Evolutionary conservation across 2,329 filamentous ascomycete genomes (phyloP).

Genomic region (Aspergillus tubingensis): DNA sequence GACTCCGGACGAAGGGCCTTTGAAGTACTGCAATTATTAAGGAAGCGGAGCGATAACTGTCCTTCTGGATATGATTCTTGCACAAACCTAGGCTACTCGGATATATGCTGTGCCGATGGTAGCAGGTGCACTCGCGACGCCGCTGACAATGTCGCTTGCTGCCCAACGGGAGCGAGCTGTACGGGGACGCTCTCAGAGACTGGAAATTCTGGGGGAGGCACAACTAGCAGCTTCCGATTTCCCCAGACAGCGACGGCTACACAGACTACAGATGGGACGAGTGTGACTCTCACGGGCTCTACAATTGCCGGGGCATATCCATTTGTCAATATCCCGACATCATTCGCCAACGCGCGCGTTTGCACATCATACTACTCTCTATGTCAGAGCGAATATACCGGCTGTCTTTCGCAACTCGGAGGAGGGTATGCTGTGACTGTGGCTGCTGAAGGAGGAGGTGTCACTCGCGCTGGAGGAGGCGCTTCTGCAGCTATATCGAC

Average conservation of each 20-base stretch:
- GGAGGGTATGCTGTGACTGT: slow-evolving; percentile 56
- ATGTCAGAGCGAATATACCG: slow-evolving; percentile 52
- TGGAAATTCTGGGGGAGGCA: slow-evolving; percentile 22
- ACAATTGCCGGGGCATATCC: slow-evolving; percentile 56
- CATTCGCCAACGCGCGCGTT: slow-evolving; percentile 52
- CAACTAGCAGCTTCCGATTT: slow-evolving; percentile 37
- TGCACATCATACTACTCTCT: slow-evolving; percentile 58
- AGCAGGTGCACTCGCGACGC: slow-evolving; percentile 59
- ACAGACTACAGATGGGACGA: slow-evolving; percentile 28
- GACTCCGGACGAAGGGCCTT: slow-evolving; percentile 29
- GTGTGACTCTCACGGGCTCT: slow-evolving; percentile 34
- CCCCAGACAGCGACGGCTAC: slow-evolving; percentile 33
- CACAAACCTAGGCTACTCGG: slow-evolving; percentile 52
- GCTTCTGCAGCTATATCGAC: slow-evolving; percentile 46
- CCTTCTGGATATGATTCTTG: slow-evolving; percentile 56
- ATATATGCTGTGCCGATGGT: slow-evolving; percentile 57
- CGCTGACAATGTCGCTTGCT: slow-evolving; percentile 62
- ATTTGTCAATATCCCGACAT: slow-evolving; percentile 56
- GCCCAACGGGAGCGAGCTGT: slow-evolving; percentile 58
- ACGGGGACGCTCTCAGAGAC: slow-evolving; percentile 54
- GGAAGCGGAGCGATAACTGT: slow-evolving; percentile 45
- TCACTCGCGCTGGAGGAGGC: slow-evolving; percentile 50
- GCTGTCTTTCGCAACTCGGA: slow-evolving; percentile 49
- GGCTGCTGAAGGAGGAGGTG: slow-evolving; percentile 50
- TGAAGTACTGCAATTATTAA: slow-evolving; percentile 34